These are phyloP conservation scores for Polyporus tsugae DNA, from an alignment of 1,284 basidiomycete species.

Conservation along the genomic window DNA sequence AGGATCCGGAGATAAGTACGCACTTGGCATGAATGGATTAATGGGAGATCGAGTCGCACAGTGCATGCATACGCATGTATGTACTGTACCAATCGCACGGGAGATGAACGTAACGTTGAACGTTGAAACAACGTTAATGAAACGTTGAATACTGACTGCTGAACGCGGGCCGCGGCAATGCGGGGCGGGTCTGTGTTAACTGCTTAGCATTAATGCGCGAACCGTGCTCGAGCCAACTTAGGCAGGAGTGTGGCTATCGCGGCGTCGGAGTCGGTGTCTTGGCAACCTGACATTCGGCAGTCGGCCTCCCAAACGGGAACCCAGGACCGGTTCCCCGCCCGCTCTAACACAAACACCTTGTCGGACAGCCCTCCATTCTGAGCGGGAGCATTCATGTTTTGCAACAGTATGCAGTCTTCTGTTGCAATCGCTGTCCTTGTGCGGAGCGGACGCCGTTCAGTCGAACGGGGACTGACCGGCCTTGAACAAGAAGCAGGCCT, in stretches of 20 bases:
- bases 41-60: neutral
- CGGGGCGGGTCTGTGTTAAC: neutral
- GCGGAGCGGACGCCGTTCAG: neutral
- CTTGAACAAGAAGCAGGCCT: neutral
- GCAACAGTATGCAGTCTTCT: neutral
- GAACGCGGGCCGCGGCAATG: neutral
- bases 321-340: neutral
- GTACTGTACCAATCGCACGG: neutral
- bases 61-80: neutral
- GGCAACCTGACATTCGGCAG: neutral
- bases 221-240: neutral
- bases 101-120: neutral
- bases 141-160: neutral
- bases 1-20: neutral
- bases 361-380: neutral
- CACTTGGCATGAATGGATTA: neutral
- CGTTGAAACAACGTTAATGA: too few species aligned
- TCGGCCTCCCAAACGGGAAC: neutral
- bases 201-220: neutral
- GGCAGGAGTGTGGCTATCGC: slow-evolving; percentile 1
- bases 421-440: neutral
- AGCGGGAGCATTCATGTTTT: neutral
- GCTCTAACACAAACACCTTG: neutral
- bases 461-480: neutral
- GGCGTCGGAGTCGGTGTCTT: neutral